Evolutionary conservation across 768 basidiomycete genomes (phyloP).

Genomic region (Boletus edulis): DNA sequence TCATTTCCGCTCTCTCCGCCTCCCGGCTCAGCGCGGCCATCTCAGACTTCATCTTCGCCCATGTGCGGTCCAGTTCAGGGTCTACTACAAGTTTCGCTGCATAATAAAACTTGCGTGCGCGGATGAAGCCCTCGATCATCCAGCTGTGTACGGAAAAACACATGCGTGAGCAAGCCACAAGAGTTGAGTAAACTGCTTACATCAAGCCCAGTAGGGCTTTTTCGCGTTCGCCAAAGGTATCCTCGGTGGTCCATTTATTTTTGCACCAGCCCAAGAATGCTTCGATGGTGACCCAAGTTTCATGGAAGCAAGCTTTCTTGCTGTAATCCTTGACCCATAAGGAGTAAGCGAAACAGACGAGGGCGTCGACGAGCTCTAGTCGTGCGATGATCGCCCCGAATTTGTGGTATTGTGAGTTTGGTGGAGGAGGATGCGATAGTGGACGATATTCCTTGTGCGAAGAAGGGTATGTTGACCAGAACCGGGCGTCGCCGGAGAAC

Average conservation of each 20-base stretch:
- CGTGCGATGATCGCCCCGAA: constrained; percentile 73
- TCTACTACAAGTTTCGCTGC: constrained; percentile 31
- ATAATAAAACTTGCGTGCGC: constrained; percentile 49
- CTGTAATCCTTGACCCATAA: constrained; percentile 76
- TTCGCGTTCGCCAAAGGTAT: constrained; percentile 45
- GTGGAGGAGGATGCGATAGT: constrained; percentile 59
- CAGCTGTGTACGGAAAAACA: constrained; percentile 42
- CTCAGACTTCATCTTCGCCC: constrained; percentile 33
- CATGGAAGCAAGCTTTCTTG: constrained; percentile 51
- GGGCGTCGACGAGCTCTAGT: constrained; percentile 76
- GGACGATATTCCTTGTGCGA: constrained; percentile 64
- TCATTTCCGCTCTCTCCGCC: constrained; percentile 37
- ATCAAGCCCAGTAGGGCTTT: constrained; percentile 74
- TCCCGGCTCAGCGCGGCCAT: constrained; percentile 32
- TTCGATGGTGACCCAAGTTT: constrained; percentile 68
- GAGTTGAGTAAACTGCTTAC: constrained; percentile 45
- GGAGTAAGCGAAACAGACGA: constrained; percentile 80
- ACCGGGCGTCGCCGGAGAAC: constrained; percentile 78
- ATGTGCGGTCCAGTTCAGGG: constrained; percentile 35
- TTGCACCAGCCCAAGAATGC: constrained; percentile 73
- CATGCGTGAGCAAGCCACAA: constrained; percentile 26
- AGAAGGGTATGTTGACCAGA: constrained; percentile 69
- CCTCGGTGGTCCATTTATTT: constrained; percentile 56
- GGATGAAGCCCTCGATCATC: constrained; percentile 79
- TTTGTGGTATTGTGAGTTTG: constrained; percentile 70